Conservation (phyloP, 371 early-diverging fungal genomes). For the Mucor saturninus region DNA sequence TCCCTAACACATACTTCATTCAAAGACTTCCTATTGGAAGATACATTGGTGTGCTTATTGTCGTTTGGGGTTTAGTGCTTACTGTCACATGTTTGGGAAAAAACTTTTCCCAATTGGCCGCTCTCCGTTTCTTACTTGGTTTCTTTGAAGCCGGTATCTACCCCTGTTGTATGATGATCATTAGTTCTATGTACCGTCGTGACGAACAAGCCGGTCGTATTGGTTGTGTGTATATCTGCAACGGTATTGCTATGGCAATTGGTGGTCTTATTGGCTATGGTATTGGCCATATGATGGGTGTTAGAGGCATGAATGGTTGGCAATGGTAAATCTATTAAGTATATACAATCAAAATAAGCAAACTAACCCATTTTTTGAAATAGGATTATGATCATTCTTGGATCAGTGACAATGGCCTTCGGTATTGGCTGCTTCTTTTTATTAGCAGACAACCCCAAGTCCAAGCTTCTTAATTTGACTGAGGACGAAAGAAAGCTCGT, state of each 20-base stretch:
- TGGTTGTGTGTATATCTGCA: slow-evolving; percentile 46
- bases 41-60: slow-evolving; percentile 41
- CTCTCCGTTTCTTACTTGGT: slow-evolving; percentile 44
- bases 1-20: slow-evolving; percentile 42
- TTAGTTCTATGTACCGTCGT: slow-evolving; percentile 44
- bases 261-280: slow-evolving; percentile 70
- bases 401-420: slow-evolving; percentile 27
- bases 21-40: slow-evolving; percentile 39
- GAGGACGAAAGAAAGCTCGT: slow-evolving; percentile 41
- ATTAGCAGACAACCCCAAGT: slow-evolving; percentile 42
- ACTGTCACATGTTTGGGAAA: slow-evolving; percentile 30
- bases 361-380: slow-evolving; percentile 39
- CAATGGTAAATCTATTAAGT: slow-evolving; percentile 43
- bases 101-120: slow-evolving; percentile 42
- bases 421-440: slow-evolving; percentile 39
- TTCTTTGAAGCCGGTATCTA: slow-evolving; percentile 37
- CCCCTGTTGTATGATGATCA: slow-evolving; percentile 35
- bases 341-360: slow-evolving; percentile 33
- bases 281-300: slow-evolving; percentile 51
- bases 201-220: slow-evolving; percentile 45
- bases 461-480: slow-evolving; percentile 28
- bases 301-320: slow-evolving; percentile 52
- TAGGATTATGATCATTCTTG: slow-evolving; percentile 45
- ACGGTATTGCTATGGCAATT: slow-evolving; percentile 59
- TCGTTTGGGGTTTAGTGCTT: slow-evolving; percentile 42